A percentile compares a stretch with the other conserved stretches of the same genome.
These are phyloP conservation scores for Mortierella sp. DNA, from an alignment of 371 early-diverging fungal species.

Conservation along the genomic window DNA sequence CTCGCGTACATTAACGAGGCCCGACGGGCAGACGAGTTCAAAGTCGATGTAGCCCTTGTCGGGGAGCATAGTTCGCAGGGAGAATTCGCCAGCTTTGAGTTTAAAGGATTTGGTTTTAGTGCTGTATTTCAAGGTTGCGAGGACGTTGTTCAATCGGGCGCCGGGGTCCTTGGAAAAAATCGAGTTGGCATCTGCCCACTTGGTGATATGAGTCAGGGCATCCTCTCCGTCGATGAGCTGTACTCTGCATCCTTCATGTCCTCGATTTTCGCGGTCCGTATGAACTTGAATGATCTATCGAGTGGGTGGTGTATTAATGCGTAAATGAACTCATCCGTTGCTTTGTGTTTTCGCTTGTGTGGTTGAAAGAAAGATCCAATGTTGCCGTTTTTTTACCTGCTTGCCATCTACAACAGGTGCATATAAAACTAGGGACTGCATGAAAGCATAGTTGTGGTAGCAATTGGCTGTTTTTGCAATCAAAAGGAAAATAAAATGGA, in stretches of 20 bases:
- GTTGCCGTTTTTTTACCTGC: conserved; percentile 6
- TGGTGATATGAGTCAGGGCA: neutral
- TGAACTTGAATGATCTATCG: neutral
- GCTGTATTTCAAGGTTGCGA: neutral
- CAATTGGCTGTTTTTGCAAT: neutral
- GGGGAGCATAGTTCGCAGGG: neutral
- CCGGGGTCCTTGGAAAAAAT: conserved; percentile 20
- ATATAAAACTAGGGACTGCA: conserved; percentile 11
- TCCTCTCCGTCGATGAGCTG: neutral
- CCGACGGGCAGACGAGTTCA: neutral
- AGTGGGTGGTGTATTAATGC: too few species aligned
- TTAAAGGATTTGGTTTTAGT: neutral
- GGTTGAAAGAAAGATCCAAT: too few species aligned
- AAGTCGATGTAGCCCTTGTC: neutral
- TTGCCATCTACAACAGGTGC: conserved; percentile 18
- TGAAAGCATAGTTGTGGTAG: conserved; percentile 7
- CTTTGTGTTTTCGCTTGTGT: too few species aligned
- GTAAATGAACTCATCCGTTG: neutral
- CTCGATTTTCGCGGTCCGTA: neutral
- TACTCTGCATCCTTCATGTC: conserved; percentile 8
- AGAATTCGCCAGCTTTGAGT: neutral
- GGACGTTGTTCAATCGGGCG: neutral
- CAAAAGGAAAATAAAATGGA: neutral
- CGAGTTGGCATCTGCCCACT: conserved; percentile 15
- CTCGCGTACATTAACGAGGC: neutral